Conservation (phyloP, 2,329 filamentous ascomycete species). For the Trichoderma citrinoviride region DNA sequence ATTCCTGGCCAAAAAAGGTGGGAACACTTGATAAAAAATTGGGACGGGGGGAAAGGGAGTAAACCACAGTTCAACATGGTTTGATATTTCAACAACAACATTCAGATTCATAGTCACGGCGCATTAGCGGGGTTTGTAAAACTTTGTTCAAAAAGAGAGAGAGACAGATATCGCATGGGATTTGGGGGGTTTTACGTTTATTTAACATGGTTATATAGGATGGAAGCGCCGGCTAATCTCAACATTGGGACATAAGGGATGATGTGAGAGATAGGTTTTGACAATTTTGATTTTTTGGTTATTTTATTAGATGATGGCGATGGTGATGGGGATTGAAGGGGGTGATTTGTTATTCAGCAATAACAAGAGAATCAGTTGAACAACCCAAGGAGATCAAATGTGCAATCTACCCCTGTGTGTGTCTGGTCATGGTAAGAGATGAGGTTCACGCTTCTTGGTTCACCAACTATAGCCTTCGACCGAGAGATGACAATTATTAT, state of each 20-base stretch:
- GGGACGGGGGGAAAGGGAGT: background rate
- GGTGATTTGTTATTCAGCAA: too few species aligned
- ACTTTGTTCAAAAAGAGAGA: background rate
- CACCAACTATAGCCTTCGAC: too few species aligned
- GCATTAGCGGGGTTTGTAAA: background rate
- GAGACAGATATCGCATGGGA: background rate
- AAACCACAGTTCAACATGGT: slow-evolving; percentile 28
- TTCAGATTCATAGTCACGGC: background rate
- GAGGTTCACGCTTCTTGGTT: too few species aligned
- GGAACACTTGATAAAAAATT: background rate
- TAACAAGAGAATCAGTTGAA: too few species aligned
- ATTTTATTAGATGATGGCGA: background rate
- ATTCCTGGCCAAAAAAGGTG: background rate
- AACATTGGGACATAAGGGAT: slow-evolving; percentile 26
- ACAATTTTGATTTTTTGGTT: slow-evolving; percentile 2
- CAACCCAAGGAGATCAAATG: too few species aligned
- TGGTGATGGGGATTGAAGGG: too few species aligned
- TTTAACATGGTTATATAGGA: background rate
- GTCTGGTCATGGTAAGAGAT: too few species aligned
- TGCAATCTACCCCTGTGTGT: too few species aligned
- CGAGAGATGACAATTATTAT: too few species aligned
- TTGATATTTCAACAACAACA: slow-evolving; percentile 2
- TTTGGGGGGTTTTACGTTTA: too few species aligned
- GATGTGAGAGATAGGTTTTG: slow-evolving; percentile 1
- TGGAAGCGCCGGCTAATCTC: slow-evolving; percentile 26